Evolutionary conservation across 208 protist genomes (phyloP).

Genomic region (Crithidia acanthocephali): DNA sequence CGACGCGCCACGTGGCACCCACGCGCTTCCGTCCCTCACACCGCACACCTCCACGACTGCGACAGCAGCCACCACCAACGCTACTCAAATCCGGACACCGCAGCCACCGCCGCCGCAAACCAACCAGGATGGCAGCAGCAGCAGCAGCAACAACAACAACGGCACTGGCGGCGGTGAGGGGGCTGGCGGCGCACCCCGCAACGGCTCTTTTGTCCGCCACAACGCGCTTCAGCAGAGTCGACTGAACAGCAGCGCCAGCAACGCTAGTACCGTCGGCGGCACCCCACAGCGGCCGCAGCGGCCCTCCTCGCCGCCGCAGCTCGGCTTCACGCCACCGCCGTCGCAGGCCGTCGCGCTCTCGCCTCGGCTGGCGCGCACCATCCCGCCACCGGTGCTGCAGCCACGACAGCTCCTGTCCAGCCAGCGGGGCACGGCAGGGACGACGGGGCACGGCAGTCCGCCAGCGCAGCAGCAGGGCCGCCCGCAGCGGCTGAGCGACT

Average conservation of each 20-base stretch:
- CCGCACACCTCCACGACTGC: background rate
- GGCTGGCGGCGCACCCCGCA: background rate
- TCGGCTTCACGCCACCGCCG: constrained; percentile 29
- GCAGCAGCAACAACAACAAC: background rate
- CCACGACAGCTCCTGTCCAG: constrained; percentile 23
- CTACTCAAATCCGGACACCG: constrained; percentile 23
- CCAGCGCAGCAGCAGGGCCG: background rate
- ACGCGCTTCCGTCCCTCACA: constrained; percentile 20
- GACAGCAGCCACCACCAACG: background rate
- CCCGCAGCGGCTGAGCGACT: background rate
- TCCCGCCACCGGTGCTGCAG: constrained; percentile 33
- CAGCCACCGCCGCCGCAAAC: constrained; percentile 24
- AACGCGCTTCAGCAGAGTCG: constrained; percentile 17
- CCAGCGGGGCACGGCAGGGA: background rate
- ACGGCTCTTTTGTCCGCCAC: constrained; percentile 23
- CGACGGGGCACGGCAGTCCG: no score
- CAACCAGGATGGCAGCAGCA: background rate
- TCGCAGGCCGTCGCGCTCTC: constrained; percentile 11
- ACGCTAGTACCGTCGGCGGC: background rate
- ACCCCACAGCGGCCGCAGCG: background rate
- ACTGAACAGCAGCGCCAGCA: background rate
- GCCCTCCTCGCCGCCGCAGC: constrained; percentile 27
- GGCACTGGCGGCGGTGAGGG: background rate
- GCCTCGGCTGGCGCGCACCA: constrained; percentile 4
- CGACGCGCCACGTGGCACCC: constrained; percentile 1